These are phyloP conservation scores for Zizania latifolia DNA, from an alignment of 176 grass and related monocot genomes.

Conservation along the genomic window DNA sequence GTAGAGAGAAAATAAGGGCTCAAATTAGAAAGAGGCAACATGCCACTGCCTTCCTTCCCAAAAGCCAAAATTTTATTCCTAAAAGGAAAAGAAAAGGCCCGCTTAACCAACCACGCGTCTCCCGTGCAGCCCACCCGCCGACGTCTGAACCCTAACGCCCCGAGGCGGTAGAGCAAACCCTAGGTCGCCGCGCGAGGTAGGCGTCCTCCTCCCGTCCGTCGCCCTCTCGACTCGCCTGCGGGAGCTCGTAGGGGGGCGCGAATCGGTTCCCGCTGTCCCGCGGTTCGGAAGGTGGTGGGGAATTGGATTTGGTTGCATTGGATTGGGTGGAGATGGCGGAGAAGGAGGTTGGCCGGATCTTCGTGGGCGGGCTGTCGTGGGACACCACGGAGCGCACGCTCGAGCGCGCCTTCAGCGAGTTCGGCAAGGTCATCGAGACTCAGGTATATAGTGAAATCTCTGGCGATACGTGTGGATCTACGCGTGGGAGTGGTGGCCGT, in stretches of 20 bases:
- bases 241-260: not conserved
- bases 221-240: not conserved
- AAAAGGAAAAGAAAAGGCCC: too few species aligned
- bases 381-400: constrained; percentile 75
- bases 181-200: constrained; percentile 30
- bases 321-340: constrained; percentile 52
- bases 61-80: too few species aligned
- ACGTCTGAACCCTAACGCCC: constrained; percentile 50
- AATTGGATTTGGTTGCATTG: constrained; percentile 5
- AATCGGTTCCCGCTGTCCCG: not conserved
- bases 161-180: not conserved
- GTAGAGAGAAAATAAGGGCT: too few species aligned
- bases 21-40: too few species aligned
- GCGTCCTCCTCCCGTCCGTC: not conserved
- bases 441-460: constrained; percentile 38
- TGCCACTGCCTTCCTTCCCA: too few species aligned
- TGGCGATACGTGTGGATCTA: not conserved
- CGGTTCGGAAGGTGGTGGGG: constrained; percentile 9
- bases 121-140: too few species aligned
- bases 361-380: constrained; percentile 84
- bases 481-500: not conserved
- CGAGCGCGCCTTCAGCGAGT: constrained; percentile 54
- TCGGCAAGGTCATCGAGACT: constrained; percentile 75
- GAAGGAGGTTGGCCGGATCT: constrained; percentile 76
- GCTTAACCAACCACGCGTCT: too few species aligned